Conservation (phyloP, 2,329 filamentous ascomycete species). For the Cadophora luteo-olivacea region DNA sequence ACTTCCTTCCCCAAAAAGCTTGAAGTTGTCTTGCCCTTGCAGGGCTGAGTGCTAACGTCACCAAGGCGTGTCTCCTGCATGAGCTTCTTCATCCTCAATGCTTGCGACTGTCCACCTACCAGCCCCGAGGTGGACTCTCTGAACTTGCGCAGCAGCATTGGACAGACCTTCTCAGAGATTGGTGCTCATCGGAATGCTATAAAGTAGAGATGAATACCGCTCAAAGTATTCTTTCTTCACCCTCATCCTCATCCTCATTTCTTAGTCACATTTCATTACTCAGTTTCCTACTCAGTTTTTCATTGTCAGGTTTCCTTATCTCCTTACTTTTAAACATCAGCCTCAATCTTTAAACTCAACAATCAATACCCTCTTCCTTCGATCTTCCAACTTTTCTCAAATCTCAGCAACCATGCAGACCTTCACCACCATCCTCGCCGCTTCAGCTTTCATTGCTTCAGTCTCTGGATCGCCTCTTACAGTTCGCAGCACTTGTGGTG, state of each 20-base stretch:
- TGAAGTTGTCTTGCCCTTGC: constrained; percentile 3
- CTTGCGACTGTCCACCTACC: not conserved
- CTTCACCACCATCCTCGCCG: constrained; percentile 30
- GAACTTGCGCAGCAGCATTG: not conserved
- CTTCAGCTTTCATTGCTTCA: constrained; percentile 25
- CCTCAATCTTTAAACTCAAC: constrained; percentile 7
- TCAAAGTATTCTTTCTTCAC: not conserved
- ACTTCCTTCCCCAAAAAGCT: not conserved
- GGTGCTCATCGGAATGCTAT: not conserved
- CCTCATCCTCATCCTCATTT: constrained; percentile 19
- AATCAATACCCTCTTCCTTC: not conserved
- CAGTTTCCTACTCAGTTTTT: constrained; percentile 21
- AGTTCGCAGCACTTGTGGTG: constrained; percentile 25
- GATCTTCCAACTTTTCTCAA: not conserved
- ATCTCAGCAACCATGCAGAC: constrained; percentile 17
- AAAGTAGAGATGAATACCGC: constrained; percentile 3
- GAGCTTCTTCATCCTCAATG: not conserved
- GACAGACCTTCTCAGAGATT: not conserved
- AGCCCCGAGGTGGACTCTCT: not conserved
- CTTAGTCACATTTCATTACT: not conserved
- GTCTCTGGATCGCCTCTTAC: constrained; percentile 23
- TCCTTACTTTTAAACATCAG: constrained; percentile 7
- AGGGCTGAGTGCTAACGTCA: constrained; percentile 23
- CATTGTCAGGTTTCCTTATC: not conserved
- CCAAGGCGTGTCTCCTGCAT: constrained; percentile 4